Evolutionary conservation across 1,284 basidiomycete genomes (phyloP).

Genomic region (Cutaneotrichosporon curvatum): DNA sequence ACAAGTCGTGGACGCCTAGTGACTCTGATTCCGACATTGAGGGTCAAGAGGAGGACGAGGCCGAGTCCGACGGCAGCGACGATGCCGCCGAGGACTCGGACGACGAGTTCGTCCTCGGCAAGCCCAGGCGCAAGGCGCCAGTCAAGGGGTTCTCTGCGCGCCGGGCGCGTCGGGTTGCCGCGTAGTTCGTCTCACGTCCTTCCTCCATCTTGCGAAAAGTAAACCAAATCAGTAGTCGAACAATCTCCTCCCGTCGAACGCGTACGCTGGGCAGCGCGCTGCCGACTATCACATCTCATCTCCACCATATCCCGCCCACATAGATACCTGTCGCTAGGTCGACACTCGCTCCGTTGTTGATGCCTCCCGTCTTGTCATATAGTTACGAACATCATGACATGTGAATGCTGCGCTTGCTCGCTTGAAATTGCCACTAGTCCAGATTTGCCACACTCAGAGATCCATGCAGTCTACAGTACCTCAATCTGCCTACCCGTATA

Average conservation of each 20-base stretch:
- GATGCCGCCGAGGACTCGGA: slow-evolving; percentile 13
- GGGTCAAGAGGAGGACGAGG: slow-evolving; percentile 18
- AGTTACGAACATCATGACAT: slow-evolving; percentile 3
- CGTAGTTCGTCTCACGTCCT: neutral
- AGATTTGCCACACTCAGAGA: no score
- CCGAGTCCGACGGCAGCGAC: slow-evolving; percentile 6
- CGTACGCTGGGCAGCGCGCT: no score
- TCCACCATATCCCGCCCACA: neutral
- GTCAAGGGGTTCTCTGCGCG: slow-evolving; percentile 10
- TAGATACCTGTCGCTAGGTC: neutral
- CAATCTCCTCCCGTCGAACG: no score
- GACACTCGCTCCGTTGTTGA: no score
- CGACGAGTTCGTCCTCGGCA: slow-evolving; percentile 19
- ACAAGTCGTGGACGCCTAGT: slow-evolving; percentile 9
- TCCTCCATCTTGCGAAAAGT: neutral
- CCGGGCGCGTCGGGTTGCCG: slow-evolving; percentile 3
- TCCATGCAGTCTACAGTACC: no score
- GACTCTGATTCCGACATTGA: slow-evolving; percentile 7
- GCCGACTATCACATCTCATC: neutral
- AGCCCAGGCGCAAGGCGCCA: slow-evolving; percentile 13
- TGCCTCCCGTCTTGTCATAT: neutral
- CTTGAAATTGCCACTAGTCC: no score
- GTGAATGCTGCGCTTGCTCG: neutral
- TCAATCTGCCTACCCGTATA: no score
- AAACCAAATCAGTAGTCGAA: no score